Conservation (phyloP, 768 basidiomycete genomes). For the Rhodotorula graminis region DNA sequence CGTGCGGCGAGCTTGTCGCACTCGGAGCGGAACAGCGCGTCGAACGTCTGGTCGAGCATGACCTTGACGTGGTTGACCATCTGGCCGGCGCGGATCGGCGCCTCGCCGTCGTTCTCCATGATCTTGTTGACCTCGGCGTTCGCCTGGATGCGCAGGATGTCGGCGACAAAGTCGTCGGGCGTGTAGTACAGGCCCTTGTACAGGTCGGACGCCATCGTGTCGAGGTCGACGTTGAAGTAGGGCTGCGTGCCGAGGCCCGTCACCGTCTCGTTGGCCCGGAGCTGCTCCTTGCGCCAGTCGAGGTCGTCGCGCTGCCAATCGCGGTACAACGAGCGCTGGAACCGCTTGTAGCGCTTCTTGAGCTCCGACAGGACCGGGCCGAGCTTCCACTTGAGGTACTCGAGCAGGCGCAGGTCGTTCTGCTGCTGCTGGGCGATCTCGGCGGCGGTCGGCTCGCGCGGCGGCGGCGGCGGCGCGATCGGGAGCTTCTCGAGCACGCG, state of each 20-base stretch:
- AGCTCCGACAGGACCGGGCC: conserved; percentile 81
- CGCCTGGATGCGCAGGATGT: conserved; percentile 50
- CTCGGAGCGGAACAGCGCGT: conserved; percentile 68
- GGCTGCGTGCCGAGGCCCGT: conserved; percentile 37
- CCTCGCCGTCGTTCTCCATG: conserved; percentile 77
- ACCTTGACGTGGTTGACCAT: conserved; percentile 77
- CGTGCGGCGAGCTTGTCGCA: conserved; percentile 76
- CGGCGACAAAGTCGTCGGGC: conserved; percentile 78
- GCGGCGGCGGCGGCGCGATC: conserved; percentile 82
- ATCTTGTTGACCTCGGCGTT: conserved; percentile 70
- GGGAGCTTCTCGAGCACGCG: conserved; percentile 80
- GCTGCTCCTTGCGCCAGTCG: conserved; percentile 35
- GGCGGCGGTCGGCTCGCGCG: conserved; percentile 69
- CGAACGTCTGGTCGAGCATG: conserved; percentile 80
- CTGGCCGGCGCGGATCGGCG: conserved; percentile 73
- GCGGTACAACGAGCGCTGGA: conserved; percentile 58
- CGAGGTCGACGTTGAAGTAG: conserved; percentile 82
- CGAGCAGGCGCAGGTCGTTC: conserved; percentile 69
- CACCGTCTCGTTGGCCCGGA: conserved; percentile 8
- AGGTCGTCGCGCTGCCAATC: conserved; percentile 39
- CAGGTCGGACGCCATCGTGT: conserved; percentile 78
- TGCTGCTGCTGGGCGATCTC: conserved; percentile 79
- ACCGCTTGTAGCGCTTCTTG: conserved; percentile 85
- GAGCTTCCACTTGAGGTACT: conserved; percentile 82
- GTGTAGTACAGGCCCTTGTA: conserved; percentile 82